A percentile compares a stretch with the other conserved stretches of the same genome.
Conservation (phyloP, 1,284 basidiomycete genomes). For the Trichosporon ovoides region DNA sequence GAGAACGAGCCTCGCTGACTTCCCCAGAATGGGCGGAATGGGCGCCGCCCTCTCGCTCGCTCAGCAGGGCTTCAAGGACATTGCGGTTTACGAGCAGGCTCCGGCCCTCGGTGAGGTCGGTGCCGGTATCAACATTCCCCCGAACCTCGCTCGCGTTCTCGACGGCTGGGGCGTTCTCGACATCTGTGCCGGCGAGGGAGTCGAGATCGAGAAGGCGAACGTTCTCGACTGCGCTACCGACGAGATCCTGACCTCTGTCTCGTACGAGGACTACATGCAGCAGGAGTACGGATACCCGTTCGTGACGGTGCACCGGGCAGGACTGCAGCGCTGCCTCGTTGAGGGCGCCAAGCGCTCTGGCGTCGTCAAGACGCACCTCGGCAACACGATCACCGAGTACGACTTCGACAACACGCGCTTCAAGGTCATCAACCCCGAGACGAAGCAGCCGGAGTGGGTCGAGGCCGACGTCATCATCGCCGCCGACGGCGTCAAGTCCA, state of each 20-base stretch:
- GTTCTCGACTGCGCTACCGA: conserved; percentile 38
- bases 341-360: conserved; percentile 26
- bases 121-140: conserved; percentile 39
- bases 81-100: conserved; percentile 35
- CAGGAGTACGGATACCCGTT: conserved; percentile 38
- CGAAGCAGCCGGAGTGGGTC: conserved; percentile 30
- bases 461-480: conserved; percentile 44
- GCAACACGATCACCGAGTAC: conserved; percentile 34
- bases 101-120: conserved; percentile 36
- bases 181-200: conserved; percentile 30
- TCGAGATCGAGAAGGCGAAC: conserved; percentile 31
- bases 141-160: conserved; percentile 37
- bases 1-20: conserved; percentile 3
- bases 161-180: conserved; percentile 30
- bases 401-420: conserved; percentile 40
- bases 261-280: conserved; percentile 34
- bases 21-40: conserved; percentile 32
- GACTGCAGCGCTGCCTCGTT: conserved; percentile 40
- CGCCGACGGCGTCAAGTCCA: conserved; percentile 46
- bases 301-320: conserved; percentile 41
- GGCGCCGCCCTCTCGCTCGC: conserved; percentile 34
- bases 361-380: conserved; percentile 36
- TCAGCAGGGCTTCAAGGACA: conserved; percentile 32
- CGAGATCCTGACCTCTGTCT: conserved; percentile 34
- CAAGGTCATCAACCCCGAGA: conserved; percentile 20